Percentiles rank a stretch among this genome's conserved stretches.
These are phyloP conservation scores for Pneumocystis murina DNA, from an alignment of 1,139 yeast species.

Conservation along the genomic window DNA sequence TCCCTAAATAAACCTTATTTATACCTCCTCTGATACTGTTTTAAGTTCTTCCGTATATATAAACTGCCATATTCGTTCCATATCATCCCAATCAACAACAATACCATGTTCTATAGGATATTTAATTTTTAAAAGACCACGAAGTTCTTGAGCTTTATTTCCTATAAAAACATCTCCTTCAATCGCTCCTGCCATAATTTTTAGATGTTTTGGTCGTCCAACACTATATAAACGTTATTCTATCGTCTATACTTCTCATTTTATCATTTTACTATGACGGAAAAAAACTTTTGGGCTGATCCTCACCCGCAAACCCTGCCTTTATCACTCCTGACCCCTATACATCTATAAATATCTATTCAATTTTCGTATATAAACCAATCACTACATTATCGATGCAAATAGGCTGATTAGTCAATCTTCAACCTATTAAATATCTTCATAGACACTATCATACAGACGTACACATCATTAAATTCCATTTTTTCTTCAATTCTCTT, in stretches of 20 bases:
- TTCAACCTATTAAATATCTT: neutral
- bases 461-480: neutral
- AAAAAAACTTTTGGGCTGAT: slow-evolving; percentile 48
- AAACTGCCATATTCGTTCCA: slow-evolving; percentile 62
- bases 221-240: slow-evolving; percentile 28
- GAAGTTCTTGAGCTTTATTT: slow-evolving; percentile 48
- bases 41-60: slow-evolving; percentile 47
- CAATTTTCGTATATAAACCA: too few species aligned
- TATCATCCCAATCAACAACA: slow-evolving; percentile 73
- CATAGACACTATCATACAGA: neutral
- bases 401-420: slow-evolving; percentile 5
- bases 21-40: slow-evolving; percentile 42
- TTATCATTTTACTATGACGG: slow-evolving; percentile 28
- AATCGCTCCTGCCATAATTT: slow-evolving; percentile 71
- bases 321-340: slow-evolving; percentile 75
- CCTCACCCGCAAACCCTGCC: slow-evolving; percentile 91
- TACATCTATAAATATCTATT: neutral
- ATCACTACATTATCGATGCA: slow-evolving; percentile 6
- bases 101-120: slow-evolving; percentile 75
- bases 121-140: slow-evolving; percentile 55
- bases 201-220: slow-evolving; percentile 72
- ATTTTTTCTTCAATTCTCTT: neutral
- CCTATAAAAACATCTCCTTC: slow-evolving; percentile 58
- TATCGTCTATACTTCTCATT: neutral
- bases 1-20: too few species aligned